Evolutionary conservation across 2,329 filamentous ascomycete species (phyloP).

Genomic region (Aspergillus aculeatus): DNA sequence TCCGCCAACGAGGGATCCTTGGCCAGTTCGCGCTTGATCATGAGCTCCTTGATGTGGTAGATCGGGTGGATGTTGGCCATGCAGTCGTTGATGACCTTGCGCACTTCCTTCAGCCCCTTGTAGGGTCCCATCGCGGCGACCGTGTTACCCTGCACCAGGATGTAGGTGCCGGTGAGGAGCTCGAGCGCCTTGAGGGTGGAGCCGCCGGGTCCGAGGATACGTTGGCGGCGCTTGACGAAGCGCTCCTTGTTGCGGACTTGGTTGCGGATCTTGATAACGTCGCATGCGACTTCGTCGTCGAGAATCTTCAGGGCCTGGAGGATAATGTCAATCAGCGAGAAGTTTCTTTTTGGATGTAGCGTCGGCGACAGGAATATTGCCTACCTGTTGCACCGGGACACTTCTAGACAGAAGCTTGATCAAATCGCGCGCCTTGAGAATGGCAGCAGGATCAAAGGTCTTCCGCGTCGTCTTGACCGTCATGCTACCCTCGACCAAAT

Average conservation of each 20-base stretch:
- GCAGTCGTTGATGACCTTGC: conserved; percentile 86
- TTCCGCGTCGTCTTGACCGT: conserved; percentile 91
- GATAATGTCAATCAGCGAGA: background rate
- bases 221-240: conserved; percentile 90
- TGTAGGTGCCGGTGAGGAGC: conserved; percentile 85
- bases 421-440: conserved; percentile 89
- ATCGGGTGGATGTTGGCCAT: conserved; percentile 92
- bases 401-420: conserved; percentile 90
- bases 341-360: background rate
- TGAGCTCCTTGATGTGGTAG: conserved; percentile 92
- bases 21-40: conserved; percentile 89
- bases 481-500: conserved; percentile 95
- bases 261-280: conserved; percentile 93
- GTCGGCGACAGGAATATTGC: background rate
- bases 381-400: conserved; percentile 78
- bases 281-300: conserved; percentile 85
- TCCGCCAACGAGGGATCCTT: conserved; percentile 83
- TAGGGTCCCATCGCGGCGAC: conserved; percentile 88
- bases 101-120: conserved; percentile 89
- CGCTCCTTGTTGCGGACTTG: conserved; percentile 90
- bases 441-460: conserved; percentile 87
- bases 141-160: conserved; percentile 95
- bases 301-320: conserved; percentile 78
- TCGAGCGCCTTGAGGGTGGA: conserved; percentile 93
- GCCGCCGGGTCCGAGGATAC: conserved; percentile 87